phyloP scores from a whole-genome alignment of 495 filamentous ascomycete genomes.

The Penicillium paxilli region DNA sequence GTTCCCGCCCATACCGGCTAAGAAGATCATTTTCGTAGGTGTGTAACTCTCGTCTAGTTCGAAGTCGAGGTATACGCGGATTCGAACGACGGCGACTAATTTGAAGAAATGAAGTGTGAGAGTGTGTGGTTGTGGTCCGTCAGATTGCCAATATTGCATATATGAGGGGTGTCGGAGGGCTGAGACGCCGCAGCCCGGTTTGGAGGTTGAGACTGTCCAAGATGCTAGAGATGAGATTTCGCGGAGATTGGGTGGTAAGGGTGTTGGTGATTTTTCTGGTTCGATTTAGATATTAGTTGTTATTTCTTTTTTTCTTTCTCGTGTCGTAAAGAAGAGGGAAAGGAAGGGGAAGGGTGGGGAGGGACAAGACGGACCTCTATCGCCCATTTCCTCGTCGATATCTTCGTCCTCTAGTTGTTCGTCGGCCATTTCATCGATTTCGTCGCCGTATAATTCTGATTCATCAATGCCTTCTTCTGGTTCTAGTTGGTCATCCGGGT shows the following conservation, averaged over 20 bases:
- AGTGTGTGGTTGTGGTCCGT: conserved; percentile 93
- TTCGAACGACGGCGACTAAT: conserved; percentile 76
- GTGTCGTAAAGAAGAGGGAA: no score
- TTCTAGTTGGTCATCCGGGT: conserved; percentile 15
- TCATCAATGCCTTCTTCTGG: conserved; percentile 21
- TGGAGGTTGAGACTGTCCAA: conserved; percentile 88
- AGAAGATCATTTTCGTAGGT: conserved; percentile 85
- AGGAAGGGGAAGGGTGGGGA: not conserved
- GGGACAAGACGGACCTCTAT: conserved; percentile 31
- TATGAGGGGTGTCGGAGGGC: conserved; percentile 81
- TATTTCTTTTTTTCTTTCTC: not conserved
- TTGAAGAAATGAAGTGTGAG: conserved; percentile 95
- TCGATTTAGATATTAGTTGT: not conserved
- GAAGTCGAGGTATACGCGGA: conserved; percentile 89
- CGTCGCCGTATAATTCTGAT: conserved; percentile 29
- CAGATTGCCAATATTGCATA: conserved; percentile 90
- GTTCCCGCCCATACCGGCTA: conserved; percentile 83
- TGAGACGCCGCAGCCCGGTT: conserved; percentile 85
- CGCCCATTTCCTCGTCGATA: conserved; percentile 41
- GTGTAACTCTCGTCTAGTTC: conserved; percentile 93
- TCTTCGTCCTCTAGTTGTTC: conserved; percentile 38
- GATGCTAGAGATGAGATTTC: conserved; percentile 94
- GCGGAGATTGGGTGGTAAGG: conserved; percentile 57
- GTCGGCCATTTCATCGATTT: conserved; percentile 42
- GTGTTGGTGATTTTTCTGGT: conserved; percentile 38